Conservation (phyloP, 768 basidiomycete genomes). For the Naganishia vishniacii region DNA sequence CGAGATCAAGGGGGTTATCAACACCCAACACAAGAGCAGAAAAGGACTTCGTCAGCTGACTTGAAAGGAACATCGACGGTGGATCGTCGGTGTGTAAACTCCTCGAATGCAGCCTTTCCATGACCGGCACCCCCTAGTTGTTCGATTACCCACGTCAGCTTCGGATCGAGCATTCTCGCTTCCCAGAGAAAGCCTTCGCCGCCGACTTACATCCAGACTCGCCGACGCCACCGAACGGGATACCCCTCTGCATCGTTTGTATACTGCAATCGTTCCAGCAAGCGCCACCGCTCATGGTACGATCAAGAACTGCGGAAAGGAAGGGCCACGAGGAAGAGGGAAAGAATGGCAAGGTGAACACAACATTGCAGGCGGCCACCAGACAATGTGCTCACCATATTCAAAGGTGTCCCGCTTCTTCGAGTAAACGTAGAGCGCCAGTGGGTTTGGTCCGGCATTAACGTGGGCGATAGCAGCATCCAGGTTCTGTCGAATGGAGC, state of each 20-base stretch:
- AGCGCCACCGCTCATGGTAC: slow-evolving; percentile 41
- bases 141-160: background rate
- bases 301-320: slow-evolving; percentile 38
- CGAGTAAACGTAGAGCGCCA: slow-evolving; percentile 47
- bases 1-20: background rate
- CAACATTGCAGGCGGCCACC: no score
- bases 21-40: background rate
- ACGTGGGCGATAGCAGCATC: slow-evolving; percentile 43
- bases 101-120: slow-evolving; percentile 42
- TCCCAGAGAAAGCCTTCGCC: no score
- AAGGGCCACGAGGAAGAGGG: no score
- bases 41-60: background rate
- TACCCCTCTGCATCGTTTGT: slow-evolving; percentile 25
- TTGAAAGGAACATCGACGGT: slow-evolving; percentile 29
- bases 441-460: slow-evolving; percentile 40
- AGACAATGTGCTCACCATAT: slow-evolving; percentile 36
- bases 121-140: slow-evolving; percentile 41
- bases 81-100: slow-evolving; percentile 42
- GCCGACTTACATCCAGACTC: slow-evolving; percentile 45
- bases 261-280: slow-evolving; percentile 42
- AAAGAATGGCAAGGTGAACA: no score
- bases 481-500: slow-evolving; percentile 32
- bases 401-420: slow-evolving; percentile 33
- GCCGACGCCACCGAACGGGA: slow-evolving; percentile 48
- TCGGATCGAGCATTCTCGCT: background rate